Evolutionary conservation across 352 stramenopile genomes (phyloP), one percentile per base, ranked within the genome.

Genomic region (Globisporangium nagaii): DNA sequence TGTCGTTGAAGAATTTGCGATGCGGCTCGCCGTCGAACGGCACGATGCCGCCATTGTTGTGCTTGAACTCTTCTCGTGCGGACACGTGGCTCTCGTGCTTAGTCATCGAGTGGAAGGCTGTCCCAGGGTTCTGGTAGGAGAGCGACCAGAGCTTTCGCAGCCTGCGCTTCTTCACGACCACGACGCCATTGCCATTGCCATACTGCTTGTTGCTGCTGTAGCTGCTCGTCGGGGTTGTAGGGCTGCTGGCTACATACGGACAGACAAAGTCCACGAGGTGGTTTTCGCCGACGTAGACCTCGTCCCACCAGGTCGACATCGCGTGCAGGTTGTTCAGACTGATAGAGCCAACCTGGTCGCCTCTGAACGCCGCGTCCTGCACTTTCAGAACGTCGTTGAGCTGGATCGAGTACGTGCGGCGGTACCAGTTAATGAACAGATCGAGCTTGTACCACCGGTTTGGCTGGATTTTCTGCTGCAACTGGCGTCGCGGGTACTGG

Each of bases 401-500:
- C 1, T 79, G 82, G 30, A 98, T 80, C 17, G 76, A 75, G 62
- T 98, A 98, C 13, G 63, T 79, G 30, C 70, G 49, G 17, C 49
- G 31, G 11, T 73, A 37, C 94, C 94, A 98, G 58, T 98, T 63
- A 20, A 98, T 62, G 5, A 84, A 69, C 32, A 98, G 61, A 55
- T 99, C 96, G 22, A 99, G 42, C 58, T 98, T 98, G 63, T 98
- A 98, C 95, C 95, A 98, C 17, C 75, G 74, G 44, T 87, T 70
- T 2, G 67, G 64, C 43, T 90, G 66, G 17, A 87, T 56, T 53
- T 78, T 84, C 0, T 60, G 43, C 30, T 86, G 71, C 34, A 90
- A 86, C 22, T 53, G 25, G 3, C 56, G 55, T 42, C 70, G 62
- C 2, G 83, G 84, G 34, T 73, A 78, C 44, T 79, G 62, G 22